phyloP scores from a whole-genome alignment of 1,139 yeast species.

The Komagataea norvegica region DNA sequence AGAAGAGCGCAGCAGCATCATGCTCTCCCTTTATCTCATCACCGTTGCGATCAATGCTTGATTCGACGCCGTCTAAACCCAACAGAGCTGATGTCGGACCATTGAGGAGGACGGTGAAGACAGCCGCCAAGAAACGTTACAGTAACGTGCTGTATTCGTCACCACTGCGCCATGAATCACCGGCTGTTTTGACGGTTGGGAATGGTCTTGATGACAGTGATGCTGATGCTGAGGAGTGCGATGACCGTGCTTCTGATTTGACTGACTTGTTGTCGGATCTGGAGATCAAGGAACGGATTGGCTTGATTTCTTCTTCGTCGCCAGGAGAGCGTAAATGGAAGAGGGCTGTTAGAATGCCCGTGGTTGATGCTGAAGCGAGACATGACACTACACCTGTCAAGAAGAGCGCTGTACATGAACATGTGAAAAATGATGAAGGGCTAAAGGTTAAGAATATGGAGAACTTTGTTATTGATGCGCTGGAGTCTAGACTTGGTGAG shows the following conservation, averaged over 20 bases:
- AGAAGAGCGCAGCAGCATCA: too few species aligned
- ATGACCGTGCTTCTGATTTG: constrained; percentile 7
- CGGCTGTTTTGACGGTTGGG: too few species aligned
- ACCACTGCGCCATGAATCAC: constrained; percentile 1
- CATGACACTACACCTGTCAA: neutral
- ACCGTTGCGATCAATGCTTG: constrained; percentile 6
- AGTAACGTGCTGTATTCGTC: neutral
- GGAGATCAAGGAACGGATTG: constrained; percentile 22
- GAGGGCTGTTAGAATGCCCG: neutral
- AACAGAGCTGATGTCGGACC: too few species aligned
- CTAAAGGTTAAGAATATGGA: constrained; percentile 4
- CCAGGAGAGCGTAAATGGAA: neutral
- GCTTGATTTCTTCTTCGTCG: constrained; percentile 10
- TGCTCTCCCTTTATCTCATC: constrained; percentile 2
- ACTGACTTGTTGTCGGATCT: constrained; percentile 21
- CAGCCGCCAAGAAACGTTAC: neutral
- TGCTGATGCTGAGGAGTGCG: constrained; percentile 6
- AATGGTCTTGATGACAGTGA: too few species aligned
- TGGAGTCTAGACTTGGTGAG: constrained; percentile 16
- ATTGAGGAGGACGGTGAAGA: too few species aligned
- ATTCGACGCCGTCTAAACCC: neutral
- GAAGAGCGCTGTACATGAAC: neutral
- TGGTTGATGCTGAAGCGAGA: neutral
- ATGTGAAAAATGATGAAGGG: neutral
- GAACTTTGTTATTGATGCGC: constrained; percentile 6